A percentile compares a stretch with the other conserved stretches of the same genome.
Evolutionary conservation across 441 rosid species (phyloP).

Genomic region (Sinapis alba): DNA sequence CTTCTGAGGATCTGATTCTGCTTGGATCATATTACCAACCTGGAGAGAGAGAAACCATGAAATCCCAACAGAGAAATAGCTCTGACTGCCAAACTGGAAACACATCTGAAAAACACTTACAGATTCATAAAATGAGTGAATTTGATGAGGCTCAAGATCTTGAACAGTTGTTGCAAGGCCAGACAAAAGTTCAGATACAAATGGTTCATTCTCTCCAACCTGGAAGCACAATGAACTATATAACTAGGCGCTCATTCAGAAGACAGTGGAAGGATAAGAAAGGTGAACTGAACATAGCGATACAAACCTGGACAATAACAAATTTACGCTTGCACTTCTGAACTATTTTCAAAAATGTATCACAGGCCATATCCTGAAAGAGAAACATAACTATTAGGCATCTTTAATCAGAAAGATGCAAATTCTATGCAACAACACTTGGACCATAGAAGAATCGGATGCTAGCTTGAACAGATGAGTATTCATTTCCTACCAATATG

Average conservation of each 20-base stretch:
- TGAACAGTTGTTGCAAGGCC: constrained; percentile 92
- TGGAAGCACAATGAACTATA: constrained; percentile 34
- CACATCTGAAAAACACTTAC: constrained; percentile 43
- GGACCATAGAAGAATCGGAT: not conserved
- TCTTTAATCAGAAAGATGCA: not conserved
- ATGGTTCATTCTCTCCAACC: constrained; percentile 99
- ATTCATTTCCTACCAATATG: not conserved
- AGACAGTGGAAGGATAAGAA: not conserved
- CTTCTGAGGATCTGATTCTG: constrained; percentile 96
- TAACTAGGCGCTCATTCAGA: not conserved
- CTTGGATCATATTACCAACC: constrained; percentile 99
- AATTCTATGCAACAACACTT: not conserved
- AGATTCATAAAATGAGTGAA: constrained; percentile 98
- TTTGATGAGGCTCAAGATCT: constrained; percentile 99
- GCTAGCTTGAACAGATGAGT: not conserved
- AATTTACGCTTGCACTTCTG: constrained; percentile 99
- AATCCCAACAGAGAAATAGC: not conserved
- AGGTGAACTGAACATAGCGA: not conserved
- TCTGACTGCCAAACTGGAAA: not conserved
- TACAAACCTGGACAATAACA: constrained; percentile 88
- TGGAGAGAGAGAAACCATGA: constrained; percentile 34
- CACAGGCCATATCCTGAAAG: constrained; percentile 99
- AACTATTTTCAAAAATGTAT: constrained; percentile 98
- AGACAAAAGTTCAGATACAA: constrained; percentile 95
- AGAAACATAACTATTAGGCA: not conserved